These are phyloP conservation scores for Melanomma pulvis-pyrius DNA, from an alignment of 495 filamentous ascomycete genomes.

Conservation along the genomic window DNA sequence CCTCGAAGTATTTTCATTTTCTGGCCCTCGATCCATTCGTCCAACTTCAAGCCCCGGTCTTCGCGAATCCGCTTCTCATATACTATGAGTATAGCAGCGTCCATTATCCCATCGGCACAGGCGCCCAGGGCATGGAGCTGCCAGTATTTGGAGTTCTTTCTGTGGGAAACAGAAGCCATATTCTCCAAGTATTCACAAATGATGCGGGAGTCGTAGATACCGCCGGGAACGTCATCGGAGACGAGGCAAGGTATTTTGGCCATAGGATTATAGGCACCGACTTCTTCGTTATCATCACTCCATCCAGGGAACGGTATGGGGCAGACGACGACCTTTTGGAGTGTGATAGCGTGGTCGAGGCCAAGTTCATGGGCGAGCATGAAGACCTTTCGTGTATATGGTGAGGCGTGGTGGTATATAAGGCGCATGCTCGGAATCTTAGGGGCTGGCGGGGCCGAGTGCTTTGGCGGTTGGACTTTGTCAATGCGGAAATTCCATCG, in stretches of 20 bases:
- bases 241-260: conserved; percentile 29
- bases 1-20: conserved; percentile 22
- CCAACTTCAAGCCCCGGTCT: conserved; percentile 11
- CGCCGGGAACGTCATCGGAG: conserved; percentile 9
- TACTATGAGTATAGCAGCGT: conserved; percentile 18
- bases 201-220: conserved; percentile 22
- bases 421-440: conserved; percentile 19
- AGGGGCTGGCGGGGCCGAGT: background rate
- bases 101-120: conserved; percentile 27
- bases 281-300: conserved; percentile 20
- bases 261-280: conserved; percentile 17
- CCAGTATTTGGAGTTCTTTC: conserved; percentile 15
- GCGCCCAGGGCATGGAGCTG: conserved; percentile 21
- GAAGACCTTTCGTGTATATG: conserved; percentile 27
- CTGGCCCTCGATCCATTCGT: conserved; percentile 29
- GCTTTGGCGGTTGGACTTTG: conserved; percentile 1
- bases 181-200: conserved; percentile 20
- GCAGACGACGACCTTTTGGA: conserved; percentile 28
- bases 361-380: conserved; percentile 22
- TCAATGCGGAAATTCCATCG: conserved; percentile 29
- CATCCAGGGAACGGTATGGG: conserved; percentile 22
- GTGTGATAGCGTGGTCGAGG: conserved; percentile 11
- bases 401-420: conserved; percentile 28
- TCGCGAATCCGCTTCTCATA: conserved; percentile 27
- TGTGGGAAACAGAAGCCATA: background rate